phyloP scores from a whole-genome alignment of 495 filamentous ascomycete species.

The Penicillium angulare region DNA sequence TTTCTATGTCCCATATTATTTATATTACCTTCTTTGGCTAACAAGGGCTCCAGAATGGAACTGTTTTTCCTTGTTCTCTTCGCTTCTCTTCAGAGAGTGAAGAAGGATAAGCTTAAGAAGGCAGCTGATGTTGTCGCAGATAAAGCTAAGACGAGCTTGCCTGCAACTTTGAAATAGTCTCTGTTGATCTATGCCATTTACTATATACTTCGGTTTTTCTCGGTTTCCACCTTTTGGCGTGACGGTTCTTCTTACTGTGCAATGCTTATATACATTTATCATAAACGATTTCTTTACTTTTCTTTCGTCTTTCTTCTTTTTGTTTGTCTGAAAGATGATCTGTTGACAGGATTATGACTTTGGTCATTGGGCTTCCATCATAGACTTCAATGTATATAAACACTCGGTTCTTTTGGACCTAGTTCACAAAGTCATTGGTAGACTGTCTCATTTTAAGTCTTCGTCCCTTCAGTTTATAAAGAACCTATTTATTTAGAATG shows the following conservation, averaged over 20 bases:
- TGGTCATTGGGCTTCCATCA: neutral
- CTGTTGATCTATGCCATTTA: constrained; percentile 2
- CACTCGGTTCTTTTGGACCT: neutral
- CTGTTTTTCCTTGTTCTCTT: constrained; percentile 85
- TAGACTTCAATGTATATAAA: neutral
- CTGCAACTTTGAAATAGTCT: constrained; percentile 44
- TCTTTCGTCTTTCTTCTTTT: no score
- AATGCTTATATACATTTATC: no score
- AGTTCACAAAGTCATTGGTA: neutral
- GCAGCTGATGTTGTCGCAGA: constrained; percentile 48
- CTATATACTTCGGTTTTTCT: constrained; percentile 11
- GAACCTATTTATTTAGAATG: no score
- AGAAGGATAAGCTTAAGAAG: constrained; percentile 68
- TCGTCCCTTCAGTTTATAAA: no score
- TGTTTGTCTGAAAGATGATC: no score
- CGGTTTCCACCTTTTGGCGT: constrained; percentile 23
- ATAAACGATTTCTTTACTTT: no score
- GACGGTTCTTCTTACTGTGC: constrained; percentile 17
- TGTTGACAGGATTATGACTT: no score
- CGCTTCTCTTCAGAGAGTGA: constrained; percentile 70
- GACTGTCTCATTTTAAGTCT: neutral
- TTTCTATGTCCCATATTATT: neutral
- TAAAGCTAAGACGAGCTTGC: constrained; percentile 42
- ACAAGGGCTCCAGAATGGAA: constrained; percentile 66
- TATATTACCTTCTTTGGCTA: constrained; percentile 29